Percentiles rank a stretch among this genome's conserved stretches.
These are phyloP conservation scores for Apophysomyces variabilis DNA, from an alignment of 371 early-diverging fungal genomes.

Conservation along the genomic window DNA sequence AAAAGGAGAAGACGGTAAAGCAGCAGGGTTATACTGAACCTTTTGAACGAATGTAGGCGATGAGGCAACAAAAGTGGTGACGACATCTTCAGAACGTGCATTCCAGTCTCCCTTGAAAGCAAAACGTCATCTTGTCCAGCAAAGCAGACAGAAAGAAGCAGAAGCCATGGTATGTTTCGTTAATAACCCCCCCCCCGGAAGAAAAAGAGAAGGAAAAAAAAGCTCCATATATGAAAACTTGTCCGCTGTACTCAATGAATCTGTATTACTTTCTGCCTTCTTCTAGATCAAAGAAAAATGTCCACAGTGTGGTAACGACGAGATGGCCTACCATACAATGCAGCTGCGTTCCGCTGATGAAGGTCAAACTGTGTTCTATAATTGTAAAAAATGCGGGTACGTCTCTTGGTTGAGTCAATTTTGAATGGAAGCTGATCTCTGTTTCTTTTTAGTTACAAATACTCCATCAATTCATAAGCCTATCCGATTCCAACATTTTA, in stretches of 20 bases:
- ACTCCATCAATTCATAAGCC: conserved; percentile 41
- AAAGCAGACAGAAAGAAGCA: conserved; percentile 56
- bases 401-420: not conserved
- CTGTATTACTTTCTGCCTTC: no score
- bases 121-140: conserved; percentile 73
- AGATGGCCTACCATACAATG: conserved; percentile 98
- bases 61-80: conserved; percentile 82
- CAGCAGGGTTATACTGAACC: no score
- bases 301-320: conserved; percentile 91
- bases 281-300: conserved; percentile 93
- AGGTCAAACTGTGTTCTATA: conserved; percentile 99
- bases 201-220: not conserved
- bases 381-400: conserved; percentile 97
- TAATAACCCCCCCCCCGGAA: not conserved
- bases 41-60: conserved; percentile 51
- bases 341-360: conserved; percentile 99
- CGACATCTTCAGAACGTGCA: conserved; percentile 70
- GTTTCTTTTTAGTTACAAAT: conserved; percentile 41
- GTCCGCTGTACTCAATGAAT: no score
- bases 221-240: no score
- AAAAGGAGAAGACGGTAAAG: not conserved
- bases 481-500: not conserved
- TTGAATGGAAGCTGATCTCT: not conserved
- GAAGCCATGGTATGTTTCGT: conserved; percentile 71
- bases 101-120: conserved; percentile 82